These are phyloP conservation scores for Fusarium subtropicale DNA, from an alignment of 2,329 filamentous ascomycete species.

Conservation along the genomic window DNA sequence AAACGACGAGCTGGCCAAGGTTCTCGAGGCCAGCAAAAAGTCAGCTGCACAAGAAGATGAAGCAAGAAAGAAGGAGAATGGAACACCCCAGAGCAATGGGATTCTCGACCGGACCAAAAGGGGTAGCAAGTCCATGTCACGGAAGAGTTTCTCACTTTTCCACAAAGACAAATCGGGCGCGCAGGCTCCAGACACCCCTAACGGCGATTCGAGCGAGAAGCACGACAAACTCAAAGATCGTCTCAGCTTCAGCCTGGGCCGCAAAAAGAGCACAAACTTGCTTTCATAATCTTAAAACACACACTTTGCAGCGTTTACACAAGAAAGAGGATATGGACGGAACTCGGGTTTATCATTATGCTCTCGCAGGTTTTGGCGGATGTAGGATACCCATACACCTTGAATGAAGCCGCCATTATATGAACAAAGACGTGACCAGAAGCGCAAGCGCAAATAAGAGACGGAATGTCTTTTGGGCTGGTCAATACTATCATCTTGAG, in stretches of 20 bases:
- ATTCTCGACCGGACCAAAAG: conserved; percentile 75
- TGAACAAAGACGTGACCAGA: conserved; percentile 21
- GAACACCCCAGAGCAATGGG: conserved; percentile 52
- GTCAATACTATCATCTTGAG: conserved; percentile 6
- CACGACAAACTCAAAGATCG: conserved; percentile 69
- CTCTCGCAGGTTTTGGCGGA: conserved; percentile 31
- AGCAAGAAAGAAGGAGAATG: conserved; percentile 55
- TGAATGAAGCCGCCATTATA: conserved; percentile 30
- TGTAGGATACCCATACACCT: conserved; percentile 42
- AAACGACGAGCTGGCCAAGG: conserved; percentile 71
- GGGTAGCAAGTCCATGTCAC: conserved; percentile 81
- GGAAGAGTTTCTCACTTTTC: conserved; percentile 78
- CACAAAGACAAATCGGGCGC: conserved; percentile 61
- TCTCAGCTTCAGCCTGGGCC: conserved; percentile 74
- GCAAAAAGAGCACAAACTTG: conserved; percentile 74
- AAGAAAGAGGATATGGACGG: conserved; percentile 11
- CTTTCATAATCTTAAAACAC: conserved; percentile 45
- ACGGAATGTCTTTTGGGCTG: not conserved
- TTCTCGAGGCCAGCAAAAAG: conserved; percentile 74
- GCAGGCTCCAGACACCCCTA: conserved; percentile 40
- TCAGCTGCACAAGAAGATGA: conserved; percentile 67
- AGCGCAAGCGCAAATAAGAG: conserved; percentile 4
- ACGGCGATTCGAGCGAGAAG: conserved; percentile 52
- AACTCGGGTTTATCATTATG: conserved; percentile 26
- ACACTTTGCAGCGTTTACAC: conserved; percentile 25